phyloP scores from a whole-genome alignment of 169 alveolate genomes.

The Theileria equi region DNA sequence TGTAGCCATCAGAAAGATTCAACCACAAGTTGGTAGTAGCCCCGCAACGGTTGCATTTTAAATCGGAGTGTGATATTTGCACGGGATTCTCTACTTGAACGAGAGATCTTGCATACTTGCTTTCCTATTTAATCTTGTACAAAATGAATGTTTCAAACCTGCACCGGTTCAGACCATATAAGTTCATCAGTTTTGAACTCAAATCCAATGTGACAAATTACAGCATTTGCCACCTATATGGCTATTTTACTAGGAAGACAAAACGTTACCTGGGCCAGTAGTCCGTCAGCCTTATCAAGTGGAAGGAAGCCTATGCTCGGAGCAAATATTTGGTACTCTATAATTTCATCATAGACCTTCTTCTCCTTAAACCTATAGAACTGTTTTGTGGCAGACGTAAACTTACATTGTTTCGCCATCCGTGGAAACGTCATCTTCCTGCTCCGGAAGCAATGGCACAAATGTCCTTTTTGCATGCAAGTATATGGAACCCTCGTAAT shows the following conservation, averaged over 20 bases:
- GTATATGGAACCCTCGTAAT: slow-evolving; percentile 22
- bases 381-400: background rate
- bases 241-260: background rate
- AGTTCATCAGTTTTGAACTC: slow-evolving; percentile 29
- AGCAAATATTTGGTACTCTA: slow-evolving; percentile 21
- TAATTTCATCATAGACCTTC: slow-evolving; percentile 37
- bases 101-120: slow-evolving; percentile 62
- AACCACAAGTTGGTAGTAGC: slow-evolving; percentile 68
- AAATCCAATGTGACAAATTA: slow-evolving; percentile 44
- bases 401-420: background rate
- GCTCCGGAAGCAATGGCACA: slow-evolving; percentile 24
- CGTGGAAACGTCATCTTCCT: background rate
- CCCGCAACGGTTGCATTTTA: slow-evolving; percentile 66
- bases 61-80: slow-evolving; percentile 35
- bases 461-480: slow-evolving; percentile 15
- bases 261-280: slow-evolving; percentile 2
- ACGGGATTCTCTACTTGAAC: slow-evolving; percentile 61
- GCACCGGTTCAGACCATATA: slow-evolving; percentile 12
- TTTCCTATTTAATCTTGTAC: slow-evolving; percentile 15
- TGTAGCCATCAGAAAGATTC: slow-evolving; percentile 75
- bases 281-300: background rate
- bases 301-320: slow-evolving; percentile 1
- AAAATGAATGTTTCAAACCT: background rate
- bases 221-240: slow-evolving; percentile 19
- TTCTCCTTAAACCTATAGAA: slow-evolving; percentile 21